Evolutionary conservation across 495 filamentous ascomycete species (phyloP).

Genomic region (Podospora appendiculata): DNA sequence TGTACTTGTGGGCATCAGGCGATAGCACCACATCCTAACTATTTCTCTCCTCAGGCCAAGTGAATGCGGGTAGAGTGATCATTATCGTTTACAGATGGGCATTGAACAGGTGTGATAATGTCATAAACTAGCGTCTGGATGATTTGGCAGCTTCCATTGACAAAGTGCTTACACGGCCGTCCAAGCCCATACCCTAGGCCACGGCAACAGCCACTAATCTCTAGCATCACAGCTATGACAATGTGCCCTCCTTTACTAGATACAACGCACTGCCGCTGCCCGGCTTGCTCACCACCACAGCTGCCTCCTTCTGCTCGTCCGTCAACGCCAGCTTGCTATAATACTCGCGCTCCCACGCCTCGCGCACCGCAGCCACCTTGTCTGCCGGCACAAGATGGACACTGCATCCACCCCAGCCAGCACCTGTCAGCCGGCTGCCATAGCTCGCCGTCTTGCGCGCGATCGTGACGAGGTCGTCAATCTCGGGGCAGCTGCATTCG

Average conservation of each 20-base stretch:
- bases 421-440: slow-evolving; percentile 84
- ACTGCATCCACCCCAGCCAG: slow-evolving; percentile 93
- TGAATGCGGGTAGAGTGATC: too few species aligned
- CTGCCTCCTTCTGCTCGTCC: slow-evolving; percentile 63
- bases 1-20: too few species aligned
- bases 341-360: slow-evolving; percentile 71
- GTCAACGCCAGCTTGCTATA: slow-evolving; percentile 71
- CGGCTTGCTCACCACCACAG: slow-evolving; percentile 86
- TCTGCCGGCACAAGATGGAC: slow-evolving; percentile 86
- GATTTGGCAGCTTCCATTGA: background rate
- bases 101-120: background rate
- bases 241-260: slow-evolving; percentile 1
- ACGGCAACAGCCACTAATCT: background rate
- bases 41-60: background rate
- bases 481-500: slow-evolving; percentile 83
- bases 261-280: slow-evolving; percentile 59
- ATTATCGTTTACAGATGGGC: background rate
- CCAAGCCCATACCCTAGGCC: background rate
- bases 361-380: slow-evolving; percentile 73
- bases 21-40: background rate
- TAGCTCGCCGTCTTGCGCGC: slow-evolving; percentile 71
- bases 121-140: background rate
- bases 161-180: background rate
- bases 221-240: background rate
- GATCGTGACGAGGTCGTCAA: slow-evolving; percentile 79